Evolutionary conservation across 805 yeast species (phyloP).

Genomic region (Sporopachydermia quercuum): DNA sequence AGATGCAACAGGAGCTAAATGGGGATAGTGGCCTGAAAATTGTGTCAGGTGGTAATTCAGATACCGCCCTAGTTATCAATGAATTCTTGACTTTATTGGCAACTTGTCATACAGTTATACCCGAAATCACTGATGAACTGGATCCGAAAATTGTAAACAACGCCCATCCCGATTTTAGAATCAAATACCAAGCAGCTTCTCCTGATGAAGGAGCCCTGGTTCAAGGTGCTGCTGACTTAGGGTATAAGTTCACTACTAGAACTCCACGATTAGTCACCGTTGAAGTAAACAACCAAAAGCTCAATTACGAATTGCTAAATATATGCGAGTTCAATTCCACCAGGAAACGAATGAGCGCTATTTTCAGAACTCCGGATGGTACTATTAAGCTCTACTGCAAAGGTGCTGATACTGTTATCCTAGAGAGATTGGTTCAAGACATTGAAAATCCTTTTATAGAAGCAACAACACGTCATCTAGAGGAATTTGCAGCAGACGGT

Average conservation of each 20-base stretch:
- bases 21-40: constrained; percentile 26
- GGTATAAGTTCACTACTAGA: constrained; percentile 73
- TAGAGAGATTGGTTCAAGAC: constrained; percentile 60
- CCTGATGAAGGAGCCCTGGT: constrained; percentile 99
- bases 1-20: constrained; percentile 32
- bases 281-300: constrained; percentile 33
- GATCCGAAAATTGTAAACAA: no score
- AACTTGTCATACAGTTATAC: constrained; percentile 95
- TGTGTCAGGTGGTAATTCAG: constrained; percentile 19
- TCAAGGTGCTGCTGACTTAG: constrained; percentile 85
- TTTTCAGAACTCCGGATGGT: constrained; percentile 91
- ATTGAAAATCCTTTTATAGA: constrained; percentile 63
- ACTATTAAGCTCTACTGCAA: constrained; percentile 76
- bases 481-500: constrained; percentile 95
- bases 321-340: constrained; percentile 96
- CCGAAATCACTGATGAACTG: constrained; percentile 50
- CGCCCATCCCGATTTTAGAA: constrained; percentile 35
- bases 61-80: constrained; percentile 31
- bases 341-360: constrained; percentile 93
- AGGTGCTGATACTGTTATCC: constrained; percentile 95
- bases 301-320: constrained; percentile 65
- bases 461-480: constrained; percentile 73
- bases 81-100: constrained; percentile 76
- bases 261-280: constrained; percentile 72
- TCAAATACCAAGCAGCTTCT: constrained; percentile 95